Conservation (phyloP, 140 eudicot species). For the Eryngium alpinum region DNA sequence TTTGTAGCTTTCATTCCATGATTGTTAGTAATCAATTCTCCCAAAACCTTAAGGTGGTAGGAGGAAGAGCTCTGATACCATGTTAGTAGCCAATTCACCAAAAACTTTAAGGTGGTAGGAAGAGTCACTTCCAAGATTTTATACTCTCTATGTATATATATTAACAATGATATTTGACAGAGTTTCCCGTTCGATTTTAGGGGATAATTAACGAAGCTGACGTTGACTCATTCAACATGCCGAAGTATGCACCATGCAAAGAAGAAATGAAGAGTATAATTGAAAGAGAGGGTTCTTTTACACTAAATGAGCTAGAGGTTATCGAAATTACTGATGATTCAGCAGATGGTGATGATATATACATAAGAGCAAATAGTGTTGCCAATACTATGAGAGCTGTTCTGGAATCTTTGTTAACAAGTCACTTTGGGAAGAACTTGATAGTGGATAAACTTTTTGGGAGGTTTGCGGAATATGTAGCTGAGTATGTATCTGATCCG, state of each 20-base stretch:
- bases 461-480: slow-evolving; percentile 4
- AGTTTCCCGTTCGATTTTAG: not conserved
- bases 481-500: not conserved
- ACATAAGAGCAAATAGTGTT: slow-evolving; percentile 2
- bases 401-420: slow-evolving; percentile 21
- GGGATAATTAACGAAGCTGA: not conserved
- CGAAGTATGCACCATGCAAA: not conserved
- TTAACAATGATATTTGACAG: too few species aligned
- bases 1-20: too few species aligned
- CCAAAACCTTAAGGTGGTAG: too few species aligned
- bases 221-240: not conserved
- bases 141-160: too few species aligned
- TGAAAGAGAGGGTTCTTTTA: not conserved
- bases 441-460: slow-evolving; percentile 21
- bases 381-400: slow-evolving; percentile 26
- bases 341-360: not conserved
- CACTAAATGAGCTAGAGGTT: not conserved
- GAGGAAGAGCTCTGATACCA: too few species aligned
- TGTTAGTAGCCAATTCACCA: too few species aligned
- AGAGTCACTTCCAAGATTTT: too few species aligned
- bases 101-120: too few species aligned
- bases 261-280: not conserved
- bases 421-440: slow-evolving; percentile 32
- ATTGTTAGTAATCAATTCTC: too few species aligned
- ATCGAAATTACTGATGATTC: not conserved